A percentile compares a stretch with the other conserved stretches of the same genome.
Evolutionary conservation across 495 filamentous ascomycete genomes (phyloP).

Genomic region (Bryoglossum gracile): DNA sequence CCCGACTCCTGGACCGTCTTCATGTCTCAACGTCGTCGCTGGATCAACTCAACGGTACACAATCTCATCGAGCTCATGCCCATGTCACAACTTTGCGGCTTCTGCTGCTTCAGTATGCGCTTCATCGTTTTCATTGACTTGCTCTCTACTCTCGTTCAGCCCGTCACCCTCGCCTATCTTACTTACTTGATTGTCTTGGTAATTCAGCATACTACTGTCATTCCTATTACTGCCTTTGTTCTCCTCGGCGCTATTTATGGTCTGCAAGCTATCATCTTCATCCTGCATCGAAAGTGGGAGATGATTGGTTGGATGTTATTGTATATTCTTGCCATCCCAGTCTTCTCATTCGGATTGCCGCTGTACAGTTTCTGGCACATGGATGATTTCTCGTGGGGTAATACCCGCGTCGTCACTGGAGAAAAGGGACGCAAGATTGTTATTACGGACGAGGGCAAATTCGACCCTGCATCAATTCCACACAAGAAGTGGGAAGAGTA

Average conservation of each 20-base stretch:
- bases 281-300: constrained; percentile 92
- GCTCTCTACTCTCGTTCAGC: constrained; percentile 83
- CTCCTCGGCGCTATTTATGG: constrained; percentile 92
- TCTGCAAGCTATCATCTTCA: constrained; percentile 95
- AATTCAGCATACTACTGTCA: constrained; percentile 44
- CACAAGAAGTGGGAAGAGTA: constrained; percentile 99
- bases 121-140: constrained; percentile 96
- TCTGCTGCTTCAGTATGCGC: constrained; percentile 99
- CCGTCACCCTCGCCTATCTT: constrained; percentile 88
- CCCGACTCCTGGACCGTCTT: constrained; percentile 91
- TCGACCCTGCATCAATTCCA: constrained; percentile 86
- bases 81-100: constrained; percentile 88
- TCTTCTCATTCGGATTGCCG: constrained; percentile 86
- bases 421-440: constrained; percentile 89
- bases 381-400: constrained; percentile 99
- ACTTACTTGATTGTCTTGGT: constrained; percentile 79
- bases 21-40: constrained; percentile 94
- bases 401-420: constrained; percentile 94
- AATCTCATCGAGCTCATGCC: constrained; percentile 95
- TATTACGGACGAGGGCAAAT: constrained; percentile 96
- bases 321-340: constrained; percentile 84
- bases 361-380: constrained; percentile 99
- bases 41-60: constrained; percentile 99
- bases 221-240: constrained; percentile 81
- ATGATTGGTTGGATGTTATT: constrained; percentile 99